Conservation (phyloP, 2,329 filamentous ascomycete genomes). For the Arthrinium phaeospermum region DNA sequence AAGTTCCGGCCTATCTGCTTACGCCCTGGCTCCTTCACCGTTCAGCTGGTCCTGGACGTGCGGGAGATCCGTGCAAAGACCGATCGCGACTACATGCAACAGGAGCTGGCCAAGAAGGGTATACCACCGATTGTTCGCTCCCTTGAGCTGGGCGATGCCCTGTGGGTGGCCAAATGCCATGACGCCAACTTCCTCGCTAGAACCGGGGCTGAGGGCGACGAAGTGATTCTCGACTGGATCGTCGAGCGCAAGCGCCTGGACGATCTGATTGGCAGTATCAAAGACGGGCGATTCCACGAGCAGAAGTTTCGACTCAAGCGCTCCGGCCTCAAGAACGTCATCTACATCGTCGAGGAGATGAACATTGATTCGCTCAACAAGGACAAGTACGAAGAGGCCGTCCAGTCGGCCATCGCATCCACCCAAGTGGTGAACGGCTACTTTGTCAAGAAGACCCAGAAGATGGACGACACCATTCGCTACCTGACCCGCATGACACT, state of each 20-base stretch:
- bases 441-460: constrained; percentile 77
- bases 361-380: constrained; percentile 60
- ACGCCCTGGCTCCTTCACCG: constrained; percentile 69
- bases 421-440: constrained; percentile 81
- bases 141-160: constrained; percentile 75
- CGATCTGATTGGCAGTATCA: constrained; percentile 80
- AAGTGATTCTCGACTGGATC: constrained; percentile 80
- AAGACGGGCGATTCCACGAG: constrained; percentile 81
- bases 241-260: constrained; percentile 82
- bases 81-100: constrained; percentile 78
- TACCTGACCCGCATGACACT: constrained; percentile 77
- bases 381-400: constrained; percentile 66
- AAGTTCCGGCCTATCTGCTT: constrained; percentile 65
- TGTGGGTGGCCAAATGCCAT: constrained; percentile 79
- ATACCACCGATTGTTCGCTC: constrained; percentile 70
- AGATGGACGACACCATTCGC: constrained; percentile 77
- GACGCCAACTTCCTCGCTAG: constrained; percentile 61
- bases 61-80: constrained; percentile 76
- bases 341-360: constrained; percentile 81
- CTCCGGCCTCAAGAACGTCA: constrained; percentile 75
- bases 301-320: constrained; percentile 81
- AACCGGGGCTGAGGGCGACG: constrained; percentile 67
- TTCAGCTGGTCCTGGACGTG: constrained; percentile 75
- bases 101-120: constrained; percentile 71
- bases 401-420: constrained; percentile 75